These are phyloP conservation scores for Neospermospora avenae DNA, from an alignment of 2,329 filamentous ascomycete species.

Conservation along the genomic window DNA sequence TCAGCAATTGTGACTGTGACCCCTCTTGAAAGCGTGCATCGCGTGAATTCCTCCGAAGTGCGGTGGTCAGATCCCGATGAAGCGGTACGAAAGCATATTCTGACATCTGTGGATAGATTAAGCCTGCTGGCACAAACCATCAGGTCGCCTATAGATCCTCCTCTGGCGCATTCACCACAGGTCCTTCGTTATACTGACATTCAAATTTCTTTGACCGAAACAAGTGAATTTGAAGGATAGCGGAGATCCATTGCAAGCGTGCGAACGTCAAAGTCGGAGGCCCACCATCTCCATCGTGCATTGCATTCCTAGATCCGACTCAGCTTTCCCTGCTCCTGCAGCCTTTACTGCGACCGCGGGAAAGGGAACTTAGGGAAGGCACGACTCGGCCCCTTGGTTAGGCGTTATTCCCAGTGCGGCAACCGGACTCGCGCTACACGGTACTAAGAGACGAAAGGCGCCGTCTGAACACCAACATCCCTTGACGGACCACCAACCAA, in stretches of 20 bases:
- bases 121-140: not conserved
- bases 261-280: not conserved
- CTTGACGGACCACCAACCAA: constrained; percentile 11
- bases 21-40: not conserved
- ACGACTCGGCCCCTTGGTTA: constrained; percentile 27
- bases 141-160: not conserved
- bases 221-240: not conserved
- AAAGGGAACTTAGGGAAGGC: constrained; percentile 25
- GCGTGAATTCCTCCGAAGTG: not conserved
- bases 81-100: constrained; percentile 13
- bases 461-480: constrained; percentile 12
- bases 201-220: not conserved
- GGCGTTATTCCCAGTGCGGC: constrained; percentile 7
- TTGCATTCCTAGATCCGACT: not conserved
- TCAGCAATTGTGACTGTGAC: not conserved
- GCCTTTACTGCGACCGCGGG: constrained; percentile 16
- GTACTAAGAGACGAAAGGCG: constrained; percentile 9
- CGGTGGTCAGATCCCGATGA: constrained; percentile 17
- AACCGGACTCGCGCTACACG: constrained; percentile 10
- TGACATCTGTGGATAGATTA: constrained; percentile 13
- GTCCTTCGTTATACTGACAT: not conserved
- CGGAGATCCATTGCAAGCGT: not conserved
- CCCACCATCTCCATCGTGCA: not conserved
- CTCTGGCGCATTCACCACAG: not conserved
- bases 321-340: not conserved